phyloP scores from a whole-genome alignment of 2,329 filamentous ascomycete genomes.

The Lasiodiplodia gonubiensis region DNA sequence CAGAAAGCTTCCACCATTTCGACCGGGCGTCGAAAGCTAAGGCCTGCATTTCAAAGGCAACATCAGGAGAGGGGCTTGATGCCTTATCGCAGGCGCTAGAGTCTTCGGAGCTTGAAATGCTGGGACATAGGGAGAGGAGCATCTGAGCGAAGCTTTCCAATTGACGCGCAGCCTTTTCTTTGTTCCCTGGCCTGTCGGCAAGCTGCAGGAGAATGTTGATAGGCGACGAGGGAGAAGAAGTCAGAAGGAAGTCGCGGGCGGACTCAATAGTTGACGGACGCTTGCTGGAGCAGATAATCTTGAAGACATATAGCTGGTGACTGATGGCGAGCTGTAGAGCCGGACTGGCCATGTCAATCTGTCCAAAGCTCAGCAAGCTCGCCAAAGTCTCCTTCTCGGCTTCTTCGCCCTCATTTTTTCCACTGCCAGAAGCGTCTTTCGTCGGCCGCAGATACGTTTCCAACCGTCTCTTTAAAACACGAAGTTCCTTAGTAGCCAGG shows the following conservation, averaged over 20 bases:
- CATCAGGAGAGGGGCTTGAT: conserved; percentile 62
- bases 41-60: conserved; percentile 67
- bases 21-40: conserved; percentile 67
- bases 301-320: conserved; percentile 69
- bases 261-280: conserved; percentile 66
- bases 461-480: conserved; percentile 68
- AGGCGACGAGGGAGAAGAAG: conserved; percentile 62
- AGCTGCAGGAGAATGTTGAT: conserved; percentile 61
- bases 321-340: conserved; percentile 61
- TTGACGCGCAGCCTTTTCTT: conserved; percentile 66
- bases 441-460: conserved; percentile 47
- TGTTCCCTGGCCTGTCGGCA: conserved; percentile 54
- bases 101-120: conserved; percentile 69
- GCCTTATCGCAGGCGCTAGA: conserved; percentile 58
- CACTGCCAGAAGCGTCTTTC: conserved; percentile 30
- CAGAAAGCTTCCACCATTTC: conserved; percentile 69
- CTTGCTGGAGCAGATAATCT: conserved; percentile 65
- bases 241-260: conserved; percentile 61
- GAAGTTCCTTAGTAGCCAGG: conserved; percentile 72
- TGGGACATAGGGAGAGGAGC: conserved; percentile 70
- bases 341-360: conserved; percentile 41
- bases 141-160: conserved; percentile 70
- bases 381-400: conserved; percentile 57
- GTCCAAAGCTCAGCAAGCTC: conserved; percentile 68
- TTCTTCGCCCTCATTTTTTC: conserved; percentile 40